A percentile compares a stretch with the other conserved stretches of the same genome.
phyloP scores from a whole-genome alignment of 2,329 filamentous ascomycete genomes.

The Botrytis aclada region DNA sequence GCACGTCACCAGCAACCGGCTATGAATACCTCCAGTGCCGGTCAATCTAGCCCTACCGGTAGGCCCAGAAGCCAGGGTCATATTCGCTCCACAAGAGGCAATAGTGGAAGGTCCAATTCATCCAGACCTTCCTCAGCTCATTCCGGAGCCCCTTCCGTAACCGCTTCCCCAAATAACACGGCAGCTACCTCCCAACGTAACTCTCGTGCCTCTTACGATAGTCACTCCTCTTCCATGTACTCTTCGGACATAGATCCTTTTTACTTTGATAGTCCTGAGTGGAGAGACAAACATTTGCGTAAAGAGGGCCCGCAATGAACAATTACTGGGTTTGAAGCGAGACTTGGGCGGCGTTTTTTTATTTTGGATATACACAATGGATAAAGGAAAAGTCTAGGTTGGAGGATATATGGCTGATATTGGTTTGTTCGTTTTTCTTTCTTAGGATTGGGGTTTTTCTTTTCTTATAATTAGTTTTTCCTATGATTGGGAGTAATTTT shows the following conservation, averaged over 20 bases:
- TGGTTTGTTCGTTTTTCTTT: not conserved
- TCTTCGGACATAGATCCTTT: not conserved
- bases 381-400: not conserved
- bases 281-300: fast-evolving
- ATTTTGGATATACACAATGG: not conserved
- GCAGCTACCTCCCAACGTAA: not conserved
- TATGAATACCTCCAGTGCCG: not conserved
- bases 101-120: not conserved
- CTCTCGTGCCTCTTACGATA: not conserved
- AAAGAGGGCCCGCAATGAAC: not conserved
- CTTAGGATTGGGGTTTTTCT: not conserved
- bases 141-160: not conserved
- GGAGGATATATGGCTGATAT: not conserved
- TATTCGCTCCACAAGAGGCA: not conserved
- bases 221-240: not conserved
- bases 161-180: not conserved
- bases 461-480: not conserved
- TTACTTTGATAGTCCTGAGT: fast-evolving
- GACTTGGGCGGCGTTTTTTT: not conserved
- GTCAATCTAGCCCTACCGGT: not conserved
- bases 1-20: not conserved
- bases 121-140: not conserved
- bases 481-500: not conserved
- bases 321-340: not conserved
- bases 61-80: not conserved